Evolutionary conservation across 2,329 filamentous ascomycete genomes (phyloP).

Genomic region (Aulographum hederae): DNA sequence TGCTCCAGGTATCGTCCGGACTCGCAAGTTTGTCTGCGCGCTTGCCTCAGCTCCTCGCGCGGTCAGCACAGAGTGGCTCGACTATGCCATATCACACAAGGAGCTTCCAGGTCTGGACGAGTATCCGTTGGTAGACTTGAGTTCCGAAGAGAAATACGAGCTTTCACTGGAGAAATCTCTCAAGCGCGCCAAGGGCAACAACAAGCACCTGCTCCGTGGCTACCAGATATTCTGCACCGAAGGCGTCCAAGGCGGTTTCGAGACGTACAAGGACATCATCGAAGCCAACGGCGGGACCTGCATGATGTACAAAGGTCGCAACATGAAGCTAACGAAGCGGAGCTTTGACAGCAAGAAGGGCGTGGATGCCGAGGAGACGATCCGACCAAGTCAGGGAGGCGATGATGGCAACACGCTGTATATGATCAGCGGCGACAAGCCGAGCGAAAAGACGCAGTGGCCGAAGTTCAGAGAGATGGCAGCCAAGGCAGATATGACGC

Average conservation of each 20-base stretch:
- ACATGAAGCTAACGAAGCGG: constrained; percentile 32
- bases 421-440: constrained; percentile 51
- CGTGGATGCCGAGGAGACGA: constrained; percentile 30
- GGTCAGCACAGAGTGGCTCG: constrained; percentile 61
- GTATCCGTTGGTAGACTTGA: constrained; percentile 51
- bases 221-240: constrained; percentile 74
- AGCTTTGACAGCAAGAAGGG: constrained; percentile 32
- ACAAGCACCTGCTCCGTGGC: constrained; percentile 54
- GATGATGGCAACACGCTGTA: constrained; percentile 42
- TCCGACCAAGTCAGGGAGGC: constrained; percentile 32
- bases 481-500: constrained; percentile 56
- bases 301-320: constrained; percentile 55
- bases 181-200: constrained; percentile 54
- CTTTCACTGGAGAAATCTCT: constrained; percentile 53
- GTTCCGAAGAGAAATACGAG: constrained; percentile 52
- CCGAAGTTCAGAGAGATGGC: constrained; percentile 65
- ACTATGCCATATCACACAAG: constrained; percentile 52
- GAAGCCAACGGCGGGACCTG: constrained; percentile 78
- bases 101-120: constrained; percentile 44
- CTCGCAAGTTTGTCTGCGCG: constrained; percentile 81
- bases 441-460: constrained; percentile 60
- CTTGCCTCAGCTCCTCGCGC: constrained; percentile 66
- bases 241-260: constrained; percentile 60
- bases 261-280: constrained; percentile 73
- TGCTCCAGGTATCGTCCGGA: constrained; percentile 72